These are phyloP conservation scores for Cutaneotrichosporon sp. DNA, from an alignment of 1,284 basidiomycete genomes.

Conservation along the genomic window DNA sequence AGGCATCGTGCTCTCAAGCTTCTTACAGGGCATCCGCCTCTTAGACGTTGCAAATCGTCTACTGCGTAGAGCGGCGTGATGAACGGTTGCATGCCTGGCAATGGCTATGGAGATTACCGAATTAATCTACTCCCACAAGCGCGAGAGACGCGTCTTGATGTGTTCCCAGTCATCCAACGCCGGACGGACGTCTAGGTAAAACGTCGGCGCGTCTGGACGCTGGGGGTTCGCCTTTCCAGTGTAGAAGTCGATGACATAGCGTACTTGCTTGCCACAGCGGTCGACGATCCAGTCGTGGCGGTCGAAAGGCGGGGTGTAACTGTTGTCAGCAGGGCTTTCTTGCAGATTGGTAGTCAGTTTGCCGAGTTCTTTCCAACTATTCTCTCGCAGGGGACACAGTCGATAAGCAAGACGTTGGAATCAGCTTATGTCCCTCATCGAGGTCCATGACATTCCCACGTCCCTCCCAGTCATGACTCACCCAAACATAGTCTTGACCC, in stretches of 20 bases:
- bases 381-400: too few species aligned
- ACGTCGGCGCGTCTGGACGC: conserved; percentile 52
- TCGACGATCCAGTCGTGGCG: conserved; percentile 97
- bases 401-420: too few species aligned
- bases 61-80: too few species aligned
- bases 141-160: conserved; percentile 60
- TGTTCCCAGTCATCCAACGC: conserved; percentile 90
- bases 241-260: conserved; percentile 99
- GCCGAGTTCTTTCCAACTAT: not conserved
- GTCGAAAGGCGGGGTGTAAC: conserved; percentile 92
- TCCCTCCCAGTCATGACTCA: conserved; percentile 51
- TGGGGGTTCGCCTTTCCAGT: conserved; percentile 62
- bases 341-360: too few species aligned
- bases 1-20: too few species aligned
- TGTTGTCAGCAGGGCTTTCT: conserved; percentile 49
- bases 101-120: too few species aligned
- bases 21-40: too few species aligned
- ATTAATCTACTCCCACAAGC: conserved; percentile 29
- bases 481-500: conserved; percentile 79
- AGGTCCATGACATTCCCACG: too few species aligned
- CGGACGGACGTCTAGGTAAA: conserved; percentile 91
- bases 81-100: too few species aligned
- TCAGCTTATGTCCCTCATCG: too few species aligned
- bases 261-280: conserved; percentile 76
- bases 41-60: too few species aligned